Evolutionary conservation across 331 rosid genomes (phyloP), one percentile per base, ranked within the genome.

Genomic region (Malus hybrid): DNA sequence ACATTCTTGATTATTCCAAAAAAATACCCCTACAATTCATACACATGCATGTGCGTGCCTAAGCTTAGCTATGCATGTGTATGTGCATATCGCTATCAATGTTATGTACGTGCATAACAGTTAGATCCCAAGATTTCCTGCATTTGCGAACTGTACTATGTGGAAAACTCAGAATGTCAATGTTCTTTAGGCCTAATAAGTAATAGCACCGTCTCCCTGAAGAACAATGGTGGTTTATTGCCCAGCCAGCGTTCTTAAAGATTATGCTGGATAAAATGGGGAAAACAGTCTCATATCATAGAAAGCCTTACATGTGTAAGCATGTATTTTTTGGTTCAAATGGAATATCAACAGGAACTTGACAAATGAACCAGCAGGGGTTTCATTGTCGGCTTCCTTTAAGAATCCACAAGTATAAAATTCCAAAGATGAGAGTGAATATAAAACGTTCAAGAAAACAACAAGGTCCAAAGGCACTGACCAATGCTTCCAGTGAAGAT

Each of bases 401-500:
- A 26, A 16, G 73, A 48, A 48, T 26, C 57, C 33, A 16, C 29
- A 60, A 70, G 58, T 69, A 68, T 74, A 63, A 56, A 73, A 70
- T 73, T 72, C 62, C 2, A 9, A 68, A 73, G 48, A 50, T 74
- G 39, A 80, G 33, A 20, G 63, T 61, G 66, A 75, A 73, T 65
- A 39, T 18, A 67, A 74, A 62, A 68, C 1, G 72, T 50, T 15
- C 56, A 50, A 66, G 64, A 63, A 75, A 24, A 29, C 61, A 63
- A 77, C 32, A 36, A 79, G 36, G 57, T 67, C 76, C 55, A 75
- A 77, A 73, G 80, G 78, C 71, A 87, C 93, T 68, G 46, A 91
- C 98, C 69, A 90, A 84, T 82, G 99, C 85, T 84, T 94, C 97
- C 67, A 94, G 82, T 20, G 99, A 90, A 84, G 98, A 91, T 69